These are phyloP conservation scores for Allium sativum DNA, from an alignment of 106 monocot species.

Conservation along the genomic window DNA sequence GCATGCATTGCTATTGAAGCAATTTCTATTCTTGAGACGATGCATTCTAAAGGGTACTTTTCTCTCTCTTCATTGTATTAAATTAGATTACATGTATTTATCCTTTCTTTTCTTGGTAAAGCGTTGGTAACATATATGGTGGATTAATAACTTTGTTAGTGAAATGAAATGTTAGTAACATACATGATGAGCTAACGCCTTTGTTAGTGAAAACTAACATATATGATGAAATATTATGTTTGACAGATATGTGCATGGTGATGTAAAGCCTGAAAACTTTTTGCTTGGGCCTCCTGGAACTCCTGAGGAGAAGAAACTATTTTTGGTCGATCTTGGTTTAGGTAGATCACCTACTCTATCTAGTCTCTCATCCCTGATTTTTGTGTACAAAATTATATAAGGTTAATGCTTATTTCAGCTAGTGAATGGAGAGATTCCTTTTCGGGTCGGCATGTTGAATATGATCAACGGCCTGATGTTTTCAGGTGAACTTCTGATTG, in stretches of 20 bases:
- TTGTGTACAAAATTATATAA: neutral
- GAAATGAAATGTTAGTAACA: constrained; percentile 71
- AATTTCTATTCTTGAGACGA: constrained; percentile 65
- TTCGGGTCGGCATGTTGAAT: constrained; percentile 50
- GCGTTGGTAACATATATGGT: neutral
- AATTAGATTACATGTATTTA: neutral
- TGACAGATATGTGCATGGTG: constrained; percentile 89
- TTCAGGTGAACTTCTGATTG: constrained; percentile 38
- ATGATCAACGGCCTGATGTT: constrained; percentile 82
- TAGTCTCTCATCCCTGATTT: neutral
- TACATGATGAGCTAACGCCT: too few relatives aligned
- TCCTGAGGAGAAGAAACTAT: constrained; percentile 81
- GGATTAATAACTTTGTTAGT: constrained; percentile 18
- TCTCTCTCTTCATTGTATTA: neutral
- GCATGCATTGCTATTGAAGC: constrained; percentile 75
- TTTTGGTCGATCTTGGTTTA: constrained; percentile 95
- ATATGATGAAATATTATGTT: neutral
- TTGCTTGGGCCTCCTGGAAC: constrained; percentile 81
- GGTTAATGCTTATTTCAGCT: constrained; percentile 25
- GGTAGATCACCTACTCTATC: constrained; percentile 29
- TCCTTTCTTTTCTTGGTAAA: neutral
- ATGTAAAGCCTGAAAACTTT: constrained; percentile 98
- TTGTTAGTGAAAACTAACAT: too few relatives aligned
- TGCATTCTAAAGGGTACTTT: constrained; percentile 64
- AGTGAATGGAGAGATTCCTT: constrained; percentile 65